A percentile compares a stretch with the other conserved stretches of the same genome.
These are phyloP conservation scores for Cutaneotrichosporon sp. DNA, from an alignment of 1,284 basidiomycete species.

Conservation along the genomic window DNA sequence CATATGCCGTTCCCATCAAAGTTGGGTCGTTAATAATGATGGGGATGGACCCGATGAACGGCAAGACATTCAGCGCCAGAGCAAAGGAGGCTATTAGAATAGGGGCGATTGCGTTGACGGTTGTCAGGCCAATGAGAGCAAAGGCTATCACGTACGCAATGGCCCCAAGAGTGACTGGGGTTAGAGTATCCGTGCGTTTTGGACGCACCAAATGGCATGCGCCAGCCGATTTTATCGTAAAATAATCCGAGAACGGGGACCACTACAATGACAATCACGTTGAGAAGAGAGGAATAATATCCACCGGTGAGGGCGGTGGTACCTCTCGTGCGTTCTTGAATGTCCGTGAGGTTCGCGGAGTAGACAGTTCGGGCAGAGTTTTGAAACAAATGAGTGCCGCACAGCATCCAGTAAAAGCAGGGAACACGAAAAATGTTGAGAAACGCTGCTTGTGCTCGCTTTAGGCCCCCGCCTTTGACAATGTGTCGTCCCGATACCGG, in stretches of 20 bases:
- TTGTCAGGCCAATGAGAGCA: slow-evolving; percentile 38
- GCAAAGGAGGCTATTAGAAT: slow-evolving; percentile 39
- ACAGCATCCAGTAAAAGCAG: slow-evolving; percentile 17
- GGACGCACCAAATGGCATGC: slow-evolving; percentile 28
- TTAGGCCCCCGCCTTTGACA: background rate
- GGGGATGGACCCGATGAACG: slow-evolving; percentile 41
- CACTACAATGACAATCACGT: slow-evolving; percentile 44
- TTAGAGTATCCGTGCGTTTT: slow-evolving; percentile 16
- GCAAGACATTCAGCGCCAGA: slow-evolving; percentile 37
- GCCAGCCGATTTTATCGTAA: slow-evolving; percentile 25
- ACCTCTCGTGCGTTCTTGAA: slow-evolving; percentile 41
- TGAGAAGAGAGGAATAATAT: slow-evolving; percentile 37
- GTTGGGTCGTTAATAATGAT: slow-evolving; percentile 40
- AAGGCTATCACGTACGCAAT: slow-evolving; percentile 40
- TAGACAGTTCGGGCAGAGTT: slow-evolving; percentile 38
- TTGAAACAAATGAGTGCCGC: slow-evolving; percentile 26
- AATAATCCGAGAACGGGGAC: slow-evolving; percentile 35
- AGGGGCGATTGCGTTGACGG: slow-evolving; percentile 39
- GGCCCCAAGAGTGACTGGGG: no score
- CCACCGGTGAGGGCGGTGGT: slow-evolving; percentile 37
- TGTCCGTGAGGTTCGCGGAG: slow-evolving; percentile 40
- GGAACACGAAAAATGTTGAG: slow-evolving; percentile 12
- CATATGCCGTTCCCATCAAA: slow-evolving; percentile 44
- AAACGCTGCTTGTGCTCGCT: background rate
- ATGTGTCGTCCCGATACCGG: slow-evolving; percentile 5